Conservation (phyloP, 495 filamentous ascomycete species). For the Neurospora sp. region DNA sequence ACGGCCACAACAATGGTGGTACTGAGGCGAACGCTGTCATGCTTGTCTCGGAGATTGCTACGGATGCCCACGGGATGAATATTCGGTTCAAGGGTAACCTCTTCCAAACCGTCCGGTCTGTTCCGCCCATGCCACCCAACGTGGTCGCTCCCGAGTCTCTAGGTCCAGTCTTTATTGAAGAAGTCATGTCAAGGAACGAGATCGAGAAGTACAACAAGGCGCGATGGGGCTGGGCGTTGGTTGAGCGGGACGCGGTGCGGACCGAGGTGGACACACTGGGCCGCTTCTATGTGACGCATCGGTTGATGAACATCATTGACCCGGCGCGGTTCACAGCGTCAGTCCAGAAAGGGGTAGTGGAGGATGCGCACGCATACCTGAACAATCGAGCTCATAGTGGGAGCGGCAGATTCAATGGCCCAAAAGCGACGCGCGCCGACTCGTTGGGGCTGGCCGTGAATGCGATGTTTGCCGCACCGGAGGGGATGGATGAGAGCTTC, state of each 20-base stretch:
- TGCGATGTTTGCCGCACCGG: conserved; percentile 8
- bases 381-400: conserved; percentile 30
- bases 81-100: conserved; percentile 21
- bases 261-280: conserved; percentile 23
- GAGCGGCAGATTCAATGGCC: not conserved
- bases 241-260: conserved; percentile 12
- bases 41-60: conserved; percentile 18
- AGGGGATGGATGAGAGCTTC: conserved; percentile 18
- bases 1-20: not conserved
- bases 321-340: conserved; percentile 12
- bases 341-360: conserved; percentile 15
- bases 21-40: conserved; percentile 19
- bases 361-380: conserved; percentile 26
- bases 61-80: conserved; percentile 9
- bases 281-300: conserved; percentile 34
- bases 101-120: conserved; percentile 12
- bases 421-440: conserved; percentile 3
- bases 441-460: conserved; percentile 14
- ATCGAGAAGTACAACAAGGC: conserved; percentile 16
- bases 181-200: conserved; percentile 23
- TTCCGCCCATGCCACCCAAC: conserved; percentile 3
- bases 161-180: conserved; percentile 25
- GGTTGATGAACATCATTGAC: conserved; percentile 26
- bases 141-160: conserved; percentile 10
- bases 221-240: conserved; percentile 23